Percentiles rank a stretch among this genome's conserved stretches.
These are phyloP conservation scores for Colletotrichum sp. DNA, from an alignment of 2,329 filamentous ascomycete species.

Conservation along the genomic window DNA sequence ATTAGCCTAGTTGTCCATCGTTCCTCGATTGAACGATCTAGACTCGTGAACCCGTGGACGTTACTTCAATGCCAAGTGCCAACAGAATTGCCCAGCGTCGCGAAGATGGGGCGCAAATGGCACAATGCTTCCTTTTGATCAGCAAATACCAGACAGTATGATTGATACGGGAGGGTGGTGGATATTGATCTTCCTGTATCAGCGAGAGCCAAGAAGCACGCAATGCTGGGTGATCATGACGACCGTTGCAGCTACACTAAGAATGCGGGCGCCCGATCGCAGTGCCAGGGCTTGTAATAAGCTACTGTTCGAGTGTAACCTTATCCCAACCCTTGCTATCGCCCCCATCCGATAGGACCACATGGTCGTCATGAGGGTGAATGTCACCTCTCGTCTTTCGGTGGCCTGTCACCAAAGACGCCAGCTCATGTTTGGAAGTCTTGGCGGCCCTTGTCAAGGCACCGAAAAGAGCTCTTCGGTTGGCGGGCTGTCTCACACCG, in stretches of 20 bases:
- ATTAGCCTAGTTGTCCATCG: not conserved
- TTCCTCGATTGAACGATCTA: not conserved
- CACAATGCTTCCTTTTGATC: not conserved
- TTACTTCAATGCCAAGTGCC: not conserved
- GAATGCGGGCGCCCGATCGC: not conserved
- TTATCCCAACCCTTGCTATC: not conserved
- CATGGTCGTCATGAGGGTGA: not conserved
- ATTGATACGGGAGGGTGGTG: not conserved
- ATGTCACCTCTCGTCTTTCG: not conserved
- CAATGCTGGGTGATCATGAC: slow-evolving; percentile 13
- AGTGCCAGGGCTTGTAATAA: not conserved
- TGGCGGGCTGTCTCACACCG: not conserved
- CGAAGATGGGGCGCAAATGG: not conserved
- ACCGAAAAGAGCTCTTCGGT: not conserved
- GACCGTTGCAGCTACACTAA: not conserved
- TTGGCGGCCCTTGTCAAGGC: not conserved
- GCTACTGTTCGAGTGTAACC: not conserved
- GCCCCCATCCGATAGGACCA: not conserved
- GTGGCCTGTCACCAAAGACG: not conserved
- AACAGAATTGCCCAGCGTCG: not conserved
- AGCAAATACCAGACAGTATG: not conserved
- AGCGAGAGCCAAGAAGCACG: slow-evolving; percentile 19
- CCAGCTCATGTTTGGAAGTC: not conserved
- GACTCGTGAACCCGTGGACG: not conserved
- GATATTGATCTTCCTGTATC: slow-evolving; percentile 10